Percentiles rank a stretch among this genome's conserved stretches.
Evolutionary conservation across 2,329 filamentous ascomycete genomes (phyloP).

Genomic region (Aspergillus persii): DNA sequence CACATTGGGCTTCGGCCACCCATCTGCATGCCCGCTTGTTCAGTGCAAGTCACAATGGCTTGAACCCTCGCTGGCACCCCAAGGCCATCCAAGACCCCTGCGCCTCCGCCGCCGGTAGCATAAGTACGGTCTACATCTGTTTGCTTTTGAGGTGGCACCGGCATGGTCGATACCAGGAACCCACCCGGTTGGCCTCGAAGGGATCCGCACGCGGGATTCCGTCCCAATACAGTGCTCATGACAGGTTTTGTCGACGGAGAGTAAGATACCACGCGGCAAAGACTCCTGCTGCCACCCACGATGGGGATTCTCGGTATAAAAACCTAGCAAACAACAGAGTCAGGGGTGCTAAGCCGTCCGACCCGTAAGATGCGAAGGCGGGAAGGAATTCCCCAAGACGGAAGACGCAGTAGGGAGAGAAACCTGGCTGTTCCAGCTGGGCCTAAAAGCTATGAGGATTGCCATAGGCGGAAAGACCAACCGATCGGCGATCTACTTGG

Average conservation of each 20-base stretch:
- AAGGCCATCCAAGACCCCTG: neutral
- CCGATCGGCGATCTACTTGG: conserved; percentile 3
- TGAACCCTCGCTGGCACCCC: neutral
- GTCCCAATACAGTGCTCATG: too few relatives aligned
- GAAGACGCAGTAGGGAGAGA: neutral
- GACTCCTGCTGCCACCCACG: neutral
- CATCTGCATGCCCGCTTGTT: neutral
- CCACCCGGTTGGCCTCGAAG: neutral
- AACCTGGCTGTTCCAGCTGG: neutral
- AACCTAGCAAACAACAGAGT: neutral
- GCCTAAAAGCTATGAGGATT: neutral
- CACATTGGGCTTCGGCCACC: neutral
- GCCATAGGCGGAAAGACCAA: conserved; percentile 10
- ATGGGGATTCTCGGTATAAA: neutral
- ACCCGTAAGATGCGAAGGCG: too few relatives aligned
- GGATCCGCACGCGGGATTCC: neutral
- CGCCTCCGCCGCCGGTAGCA: neutral
- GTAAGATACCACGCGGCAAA: neutral
- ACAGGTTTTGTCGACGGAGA: too few relatives aligned
- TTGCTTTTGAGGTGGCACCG: neutral
- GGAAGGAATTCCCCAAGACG: neutral
- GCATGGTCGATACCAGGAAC: neutral
- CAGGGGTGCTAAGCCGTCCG: neutral
- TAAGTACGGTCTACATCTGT: neutral
- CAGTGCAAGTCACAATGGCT: neutral